phyloP scores from a whole-genome alignment of 2,329 filamentous ascomycete species.

The Aspergillus glaucus region DNA sequence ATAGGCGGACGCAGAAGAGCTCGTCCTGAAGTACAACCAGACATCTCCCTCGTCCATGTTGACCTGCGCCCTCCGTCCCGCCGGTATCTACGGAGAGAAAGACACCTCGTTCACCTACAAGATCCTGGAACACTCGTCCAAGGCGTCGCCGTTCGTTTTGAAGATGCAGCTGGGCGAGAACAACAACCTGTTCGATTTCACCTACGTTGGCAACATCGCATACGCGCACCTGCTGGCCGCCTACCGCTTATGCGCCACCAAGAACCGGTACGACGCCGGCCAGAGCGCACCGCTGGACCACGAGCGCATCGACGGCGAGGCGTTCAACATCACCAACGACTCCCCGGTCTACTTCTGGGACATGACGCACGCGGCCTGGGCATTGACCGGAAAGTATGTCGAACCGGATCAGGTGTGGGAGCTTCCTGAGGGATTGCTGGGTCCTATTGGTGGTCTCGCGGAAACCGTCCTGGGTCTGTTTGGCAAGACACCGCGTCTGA shows the following conservation, averaged over 20 bases:
- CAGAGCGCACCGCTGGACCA: constrained; percentile 60
- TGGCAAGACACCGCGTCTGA: constrained; percentile 42
- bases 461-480: constrained; percentile 39
- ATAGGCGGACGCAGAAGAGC: constrained; percentile 70
- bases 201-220: constrained; percentile 62
- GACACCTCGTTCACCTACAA: constrained; percentile 71
- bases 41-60: constrained; percentile 53
- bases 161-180: constrained; percentile 75
- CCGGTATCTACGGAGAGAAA: constrained; percentile 85
- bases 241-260: constrained; percentile 60
- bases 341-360: constrained; percentile 88
- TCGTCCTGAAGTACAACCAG: constrained; percentile 72
- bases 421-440: constrained; percentile 35
- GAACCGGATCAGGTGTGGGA: constrained; percentile 37
- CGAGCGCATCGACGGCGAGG: constrained; percentile 74
- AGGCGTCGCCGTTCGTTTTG: constrained; percentile 54
- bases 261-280: constrained; percentile 35
- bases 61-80: constrained; percentile 76
- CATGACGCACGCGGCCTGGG: constrained; percentile 74
- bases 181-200: constrained; percentile 64
- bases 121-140: constrained; percentile 64
- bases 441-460: constrained; percentile 34
- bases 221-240: constrained; percentile 80
- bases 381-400: constrained; percentile 39
- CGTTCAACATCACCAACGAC: constrained; percentile 87